Percentiles rank a stretch among this genome's conserved stretches.
Evolutionary conservation across 192 early-diverging fungal species (phyloP).

Genomic region (Funneliformis mosseae): DNA sequence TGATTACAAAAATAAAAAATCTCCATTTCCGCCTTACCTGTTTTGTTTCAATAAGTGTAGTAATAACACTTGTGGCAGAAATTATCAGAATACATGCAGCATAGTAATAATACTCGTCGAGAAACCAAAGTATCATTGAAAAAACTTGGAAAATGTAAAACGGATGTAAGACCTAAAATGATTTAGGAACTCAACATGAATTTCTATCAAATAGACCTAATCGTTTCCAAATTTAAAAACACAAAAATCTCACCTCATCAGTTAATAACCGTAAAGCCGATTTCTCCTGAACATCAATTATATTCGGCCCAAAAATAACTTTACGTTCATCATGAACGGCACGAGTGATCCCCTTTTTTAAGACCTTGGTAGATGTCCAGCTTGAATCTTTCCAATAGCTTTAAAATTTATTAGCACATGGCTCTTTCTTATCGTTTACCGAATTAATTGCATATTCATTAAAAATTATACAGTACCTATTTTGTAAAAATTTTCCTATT

Average conservation of each 20-base stretch:
- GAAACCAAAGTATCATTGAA: constrained; percentile 77
- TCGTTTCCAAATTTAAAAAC: background rate
- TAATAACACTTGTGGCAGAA: constrained; percentile 73
- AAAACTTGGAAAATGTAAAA: constrained; percentile 84
- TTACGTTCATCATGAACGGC: constrained; percentile 58
- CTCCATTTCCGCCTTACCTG: constrained; percentile 43
- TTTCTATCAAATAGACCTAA: background rate
- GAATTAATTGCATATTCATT: too few species aligned
- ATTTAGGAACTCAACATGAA: background rate
- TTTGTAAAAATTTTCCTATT: constrained; percentile 48
- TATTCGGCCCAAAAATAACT: constrained; percentile 73
- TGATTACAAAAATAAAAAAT: constrained; percentile 39
- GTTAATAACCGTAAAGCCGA: constrained; percentile 59
- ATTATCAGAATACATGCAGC: constrained; percentile 91
- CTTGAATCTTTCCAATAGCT: constrained; percentile 56
- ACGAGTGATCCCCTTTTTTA: constrained; percentile 55
- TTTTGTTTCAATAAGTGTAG: constrained; percentile 80
- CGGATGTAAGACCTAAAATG: constrained; percentile 64
- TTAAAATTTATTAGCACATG: constrained; percentile 14
- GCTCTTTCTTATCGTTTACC: background rate
- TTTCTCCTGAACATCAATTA: constrained; percentile 74
- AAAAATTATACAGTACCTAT: constrained; percentile 33
- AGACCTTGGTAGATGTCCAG: constrained; percentile 47
- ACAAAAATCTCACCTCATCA: constrained; percentile 54
- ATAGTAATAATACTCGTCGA: constrained; percentile 96